A percentile compares a stretch with the other conserved stretches of the same genome.
phyloP scores from a whole-genome alignment of 306 rosid genomes.

The Citrullus colocynthis region DNA sequence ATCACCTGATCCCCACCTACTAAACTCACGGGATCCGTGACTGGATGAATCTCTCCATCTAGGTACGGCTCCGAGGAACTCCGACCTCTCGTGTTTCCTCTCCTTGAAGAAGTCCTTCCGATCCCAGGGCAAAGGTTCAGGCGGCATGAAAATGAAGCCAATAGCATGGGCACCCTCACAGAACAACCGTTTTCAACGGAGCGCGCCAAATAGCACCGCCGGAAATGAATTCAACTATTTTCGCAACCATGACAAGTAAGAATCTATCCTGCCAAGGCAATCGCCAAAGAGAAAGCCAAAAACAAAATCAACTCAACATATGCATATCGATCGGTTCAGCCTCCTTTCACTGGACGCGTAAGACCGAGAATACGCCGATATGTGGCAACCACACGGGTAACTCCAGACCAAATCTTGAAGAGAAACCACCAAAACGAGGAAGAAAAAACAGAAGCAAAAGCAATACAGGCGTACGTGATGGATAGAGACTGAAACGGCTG shows the following conservation, averaged over 20 bases:
- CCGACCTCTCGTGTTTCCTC: conserved; percentile 98
- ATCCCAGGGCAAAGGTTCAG: conserved; percentile 93
- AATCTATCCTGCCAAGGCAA: not conserved
- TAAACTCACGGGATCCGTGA: conserved; percentile 56
- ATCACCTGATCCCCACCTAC: conserved; percentile 74
- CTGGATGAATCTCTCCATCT: conserved; percentile 94
- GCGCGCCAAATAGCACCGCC: conserved; percentile 2
- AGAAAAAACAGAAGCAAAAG: not conserved
- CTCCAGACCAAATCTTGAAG: not conserved
- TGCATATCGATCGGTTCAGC: not conserved
- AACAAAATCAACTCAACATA: not conserved
- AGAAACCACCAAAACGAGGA: conserved; percentile 1
- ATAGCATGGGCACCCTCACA: conserved; percentile 63
- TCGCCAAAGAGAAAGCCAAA: not conserved
- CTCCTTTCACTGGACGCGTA: not conserved
- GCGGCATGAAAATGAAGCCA: conserved; percentile 94
- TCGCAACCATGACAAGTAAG: conserved; percentile 6
- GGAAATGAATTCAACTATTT: conserved; percentile 3
- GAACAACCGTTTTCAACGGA: not conserved
- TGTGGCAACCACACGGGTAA: not conserved
- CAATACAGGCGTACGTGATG: not conserved
- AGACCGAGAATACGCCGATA: not conserved
- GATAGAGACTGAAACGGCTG: not conserved
- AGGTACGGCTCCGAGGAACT: conserved; percentile 55
- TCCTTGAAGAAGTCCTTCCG: conserved; percentile 97